Percentiles rank a stretch among this genome's conserved stretches.
These are phyloP conservation scores for Plasmodium vivax DNA, from an alignment of 169 alveolate species.

Conservation along the genomic window DNA sequence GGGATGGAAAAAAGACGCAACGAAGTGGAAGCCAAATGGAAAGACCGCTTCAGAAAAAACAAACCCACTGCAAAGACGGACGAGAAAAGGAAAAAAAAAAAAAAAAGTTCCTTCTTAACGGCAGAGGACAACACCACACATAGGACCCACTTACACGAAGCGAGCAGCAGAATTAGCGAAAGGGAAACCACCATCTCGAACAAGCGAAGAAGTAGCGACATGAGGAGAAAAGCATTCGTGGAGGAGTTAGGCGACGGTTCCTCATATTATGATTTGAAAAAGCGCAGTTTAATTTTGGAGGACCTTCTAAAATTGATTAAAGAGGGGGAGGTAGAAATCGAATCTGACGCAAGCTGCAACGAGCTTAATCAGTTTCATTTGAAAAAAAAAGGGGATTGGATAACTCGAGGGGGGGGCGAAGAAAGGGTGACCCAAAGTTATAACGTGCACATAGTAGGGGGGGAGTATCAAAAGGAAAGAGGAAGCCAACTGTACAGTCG, in stretches of 20 bases:
- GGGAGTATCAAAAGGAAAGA: not conserved
- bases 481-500: not conserved
- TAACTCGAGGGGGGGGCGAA: not conserved
- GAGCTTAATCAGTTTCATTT: not conserved
- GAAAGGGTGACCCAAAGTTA: not conserved
- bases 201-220: not conserved
- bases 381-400: not conserved
- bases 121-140: not conserved
- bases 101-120: not conserved
- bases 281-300: constrained; percentile 6
- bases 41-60: not conserved
- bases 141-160: not conserved
- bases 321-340: not conserved
- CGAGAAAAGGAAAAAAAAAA: not conserved
- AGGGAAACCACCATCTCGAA: not conserved
- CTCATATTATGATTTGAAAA: not conserved
- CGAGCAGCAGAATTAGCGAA: not conserved
- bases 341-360: not conserved
- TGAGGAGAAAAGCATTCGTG: not conserved
- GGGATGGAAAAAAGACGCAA: too few species aligned
- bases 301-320: constrained; percentile 5
- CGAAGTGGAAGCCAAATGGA: not conserved
- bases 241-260: not conserved
- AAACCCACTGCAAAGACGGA: not conserved
- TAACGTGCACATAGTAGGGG: not conserved